Evolutionary conservation across 1,284 basidiomycete species (phyloP), one percentile per base, ranked within the genome.

Genomic region (Omphalotus olearius): DNA sequence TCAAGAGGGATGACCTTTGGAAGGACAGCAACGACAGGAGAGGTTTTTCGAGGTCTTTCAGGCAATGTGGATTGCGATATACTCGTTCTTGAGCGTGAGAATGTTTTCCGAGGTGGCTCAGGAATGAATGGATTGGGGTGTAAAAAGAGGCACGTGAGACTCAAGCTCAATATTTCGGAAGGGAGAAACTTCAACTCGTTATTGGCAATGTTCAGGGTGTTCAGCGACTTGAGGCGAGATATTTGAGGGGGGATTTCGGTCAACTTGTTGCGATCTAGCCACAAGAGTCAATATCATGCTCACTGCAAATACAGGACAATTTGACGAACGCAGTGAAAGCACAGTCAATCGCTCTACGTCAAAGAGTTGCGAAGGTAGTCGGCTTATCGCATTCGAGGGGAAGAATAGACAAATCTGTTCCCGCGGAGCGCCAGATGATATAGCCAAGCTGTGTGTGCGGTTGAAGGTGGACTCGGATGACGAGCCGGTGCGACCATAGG

Each of bases 181-280:
- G 88, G 88, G 0, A 90, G 67, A 62, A 78, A 85, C 47, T 61
- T 60, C 1, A 91, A 66, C 30, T 67, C 66, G 64, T 91, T 90
- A 51, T 73, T 72, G 0, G 80, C 72, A 2, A 91, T 60, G 55
- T 87, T 85, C 10, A 90, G 71, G 40, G 80, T 76, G 36, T 71
- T 69, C 2, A 91, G 72, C 44, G 77, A 76, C 2, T 61, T 67
- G 6, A 90, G 69, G 7, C 68, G 68, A 11, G 64, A 69, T 40
- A 90, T 84, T 50, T 85, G 83, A 0, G 87, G 79, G 1, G 87
- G 86, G n/a, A 90, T 62, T 40, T 68, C 67, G 0, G 67, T 73
- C 5, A 90, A 66, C 3, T 60, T 58, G 59, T 90, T 89, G n/a
- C 69, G 68, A 1, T 80, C 83, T 85, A 52, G 6, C 53, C 30